Conservation (phyloP, 2,329 filamentous ascomycete genomes). For the Fusarium nygamai region DNA sequence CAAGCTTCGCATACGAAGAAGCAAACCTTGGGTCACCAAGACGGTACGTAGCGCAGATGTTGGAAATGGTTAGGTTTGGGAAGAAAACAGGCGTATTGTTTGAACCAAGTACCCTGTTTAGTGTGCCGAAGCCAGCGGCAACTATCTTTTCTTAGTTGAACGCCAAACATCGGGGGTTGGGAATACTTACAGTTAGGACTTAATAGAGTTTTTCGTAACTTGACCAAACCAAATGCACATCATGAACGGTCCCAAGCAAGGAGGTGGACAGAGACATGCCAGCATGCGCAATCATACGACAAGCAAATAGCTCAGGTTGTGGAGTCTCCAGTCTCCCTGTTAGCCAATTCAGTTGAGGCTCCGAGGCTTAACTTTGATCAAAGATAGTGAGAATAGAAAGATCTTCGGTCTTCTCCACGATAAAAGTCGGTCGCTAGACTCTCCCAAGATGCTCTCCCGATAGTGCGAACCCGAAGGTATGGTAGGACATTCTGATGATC, state of each 20-base stretch:
- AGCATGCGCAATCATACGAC: slow-evolving; percentile 19
- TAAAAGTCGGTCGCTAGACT: slow-evolving; percentile 9
- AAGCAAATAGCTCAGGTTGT: slow-evolving; percentile 6
- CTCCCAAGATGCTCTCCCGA: slow-evolving; percentile 14
- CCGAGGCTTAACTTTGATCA: neutral
- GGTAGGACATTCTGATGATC: slow-evolving; percentile 26
- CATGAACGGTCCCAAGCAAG: neutral
- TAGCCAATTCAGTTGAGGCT: slow-evolving; percentile 2
- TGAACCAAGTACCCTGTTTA: neutral
- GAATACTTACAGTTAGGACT: slow-evolving; percentile 8
- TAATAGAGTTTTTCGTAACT: neutral
- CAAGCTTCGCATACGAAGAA: neutral
- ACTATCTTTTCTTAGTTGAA: neutral
- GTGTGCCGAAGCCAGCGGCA: neutral
- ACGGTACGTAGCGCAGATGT: neutral
- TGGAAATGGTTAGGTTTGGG: neutral
- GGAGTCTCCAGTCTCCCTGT: neutral
- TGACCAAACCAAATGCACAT: neutral
- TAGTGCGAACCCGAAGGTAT: slow-evolving; percentile 32
- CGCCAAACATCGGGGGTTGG: slow-evolving; percentile 6
- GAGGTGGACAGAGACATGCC: neutral
- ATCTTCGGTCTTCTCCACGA: slow-evolving; percentile 14
- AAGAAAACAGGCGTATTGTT: neutral
- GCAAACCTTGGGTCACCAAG: neutral
- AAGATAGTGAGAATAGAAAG: slow-evolving; percentile 2